phyloP scores from a whole-genome alignment of 164 flowering plant genomes.

The Taxillus chinensis region DNA sequence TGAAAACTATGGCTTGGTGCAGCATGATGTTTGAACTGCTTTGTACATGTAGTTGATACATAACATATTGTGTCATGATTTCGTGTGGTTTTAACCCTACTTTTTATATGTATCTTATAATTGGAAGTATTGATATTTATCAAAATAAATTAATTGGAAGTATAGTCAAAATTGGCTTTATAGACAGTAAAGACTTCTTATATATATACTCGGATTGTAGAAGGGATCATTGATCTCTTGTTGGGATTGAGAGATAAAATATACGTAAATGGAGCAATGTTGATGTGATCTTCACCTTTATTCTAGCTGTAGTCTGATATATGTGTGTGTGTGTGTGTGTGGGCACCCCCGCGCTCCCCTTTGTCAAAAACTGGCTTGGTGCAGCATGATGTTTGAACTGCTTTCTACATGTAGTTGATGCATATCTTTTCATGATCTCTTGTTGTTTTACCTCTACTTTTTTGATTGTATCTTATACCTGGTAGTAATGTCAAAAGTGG shows the following conservation, averaged over 20 bases:
- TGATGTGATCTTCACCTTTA: not conserved
- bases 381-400: not conserved
- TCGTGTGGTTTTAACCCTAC: too few relatives aligned
- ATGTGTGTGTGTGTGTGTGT: not conserved
- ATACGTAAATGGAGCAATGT: conserved; percentile 30
- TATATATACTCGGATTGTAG: too few relatives aligned
- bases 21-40: not conserved
- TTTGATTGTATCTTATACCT: not conserved
- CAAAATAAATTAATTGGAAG: too few relatives aligned
- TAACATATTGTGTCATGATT: too few relatives aligned
- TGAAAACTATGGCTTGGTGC: not conserved
- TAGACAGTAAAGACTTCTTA: too few relatives aligned
- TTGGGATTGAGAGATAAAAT: conserved; percentile 87
- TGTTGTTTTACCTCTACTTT: not conserved
- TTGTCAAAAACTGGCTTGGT: not conserved
- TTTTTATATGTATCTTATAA: too few relatives aligned
- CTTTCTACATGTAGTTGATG: not conserved
- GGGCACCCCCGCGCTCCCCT: not conserved
- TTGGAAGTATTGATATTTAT: too few relatives aligned
- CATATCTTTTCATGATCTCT: not conserved
- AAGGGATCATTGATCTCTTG: conserved; percentile 79
- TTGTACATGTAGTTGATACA: too few relatives aligned
- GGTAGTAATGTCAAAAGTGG: not conserved
- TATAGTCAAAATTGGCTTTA: too few relatives aligned
- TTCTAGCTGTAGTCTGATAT: not conserved